Conservation (phyloP, 1,139 yeast genomes). For the Hansenula anomala region DNA sequence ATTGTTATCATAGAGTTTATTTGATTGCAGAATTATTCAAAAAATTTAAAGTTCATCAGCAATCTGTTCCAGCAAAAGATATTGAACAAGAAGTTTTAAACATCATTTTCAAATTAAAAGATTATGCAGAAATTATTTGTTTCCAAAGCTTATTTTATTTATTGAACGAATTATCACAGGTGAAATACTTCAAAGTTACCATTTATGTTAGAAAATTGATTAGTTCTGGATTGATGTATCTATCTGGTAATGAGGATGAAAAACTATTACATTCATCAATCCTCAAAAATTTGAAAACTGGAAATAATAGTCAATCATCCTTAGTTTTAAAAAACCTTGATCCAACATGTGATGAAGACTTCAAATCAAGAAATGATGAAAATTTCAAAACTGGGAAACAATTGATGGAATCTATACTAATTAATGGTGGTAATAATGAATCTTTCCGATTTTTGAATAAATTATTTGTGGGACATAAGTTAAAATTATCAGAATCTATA, state of each 20-base stretch:
- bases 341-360: slow-evolving; percentile 10
- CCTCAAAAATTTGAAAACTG: slow-evolving; percentile 29
- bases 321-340: slow-evolving; percentile 33
- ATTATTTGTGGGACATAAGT: slow-evolving; percentile 38
- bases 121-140: slow-evolving; percentile 5
- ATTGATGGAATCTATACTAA: not conserved
- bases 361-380: slow-evolving; percentile 2
- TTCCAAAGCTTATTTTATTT: slow-evolving; percentile 40
- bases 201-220: slow-evolving; percentile 73
- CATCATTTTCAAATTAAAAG: slow-evolving; percentile 30
- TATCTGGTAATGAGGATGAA: slow-evolving; percentile 24
- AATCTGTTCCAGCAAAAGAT: slow-evolving; percentile 23
- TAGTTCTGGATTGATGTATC: slow-evolving; percentile 76
- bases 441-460: slow-evolving; percentile 18
- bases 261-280: slow-evolving; percentile 29
- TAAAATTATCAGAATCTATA: slow-evolving; percentile 39
- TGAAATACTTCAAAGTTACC: slow-evolving; percentile 41
- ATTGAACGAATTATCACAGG: slow-evolving; percentile 48
- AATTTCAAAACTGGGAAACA: not conserved
- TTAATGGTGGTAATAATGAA: slow-evolving; percentile 4
- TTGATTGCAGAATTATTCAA: slow-evolving; percentile 23
- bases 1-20: slow-evolving; percentile 19
- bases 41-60: slow-evolving; percentile 7
- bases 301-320: slow-evolving; percentile 31
- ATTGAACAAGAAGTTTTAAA: slow-evolving; percentile 38